Base-by-base conservation (phyloP, 495 filamentous ascomycete species). In the Neurospora sp. region DNA sequence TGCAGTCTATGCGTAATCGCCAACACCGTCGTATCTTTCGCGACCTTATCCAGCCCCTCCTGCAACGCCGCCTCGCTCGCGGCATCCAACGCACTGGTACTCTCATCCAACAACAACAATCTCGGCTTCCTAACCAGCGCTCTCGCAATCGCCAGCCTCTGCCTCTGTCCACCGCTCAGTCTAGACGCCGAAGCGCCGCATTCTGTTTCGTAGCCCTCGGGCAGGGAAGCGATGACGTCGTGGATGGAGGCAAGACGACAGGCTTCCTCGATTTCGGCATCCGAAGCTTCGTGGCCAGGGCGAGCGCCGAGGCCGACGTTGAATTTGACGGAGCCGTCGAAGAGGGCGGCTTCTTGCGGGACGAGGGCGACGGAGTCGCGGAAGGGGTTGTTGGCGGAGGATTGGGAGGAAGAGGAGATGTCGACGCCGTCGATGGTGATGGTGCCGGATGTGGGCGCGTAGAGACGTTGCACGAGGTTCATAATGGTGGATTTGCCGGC, bases 101-200 rank as follows among this genome's bases (percentile, higher is more conserved):
- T 91, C 78, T 97, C 94, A 75, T 97, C 94, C 68, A 98, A 80
- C 41, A 98, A 88, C 66, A 98, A 77, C 46, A 98, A 87, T 18
- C 90, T 89, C 0, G 94, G 92, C 76, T 97, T 90, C 48, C 93
- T 88, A 8, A 98, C 83, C 68, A 91, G 85, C 5, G 92, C 91
- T 70, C 93, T 83, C n/a, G 93, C 92, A 75, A 96, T 92, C 7
- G 92, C 88, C 10, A 94, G 82, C 37, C 92, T 81, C 77, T 94
- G 93, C 75, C 87, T 88, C 78, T 90, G 87, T 0, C 88, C 88
- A 3, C 87, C 88, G 0, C 83, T 86, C 18, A 90, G 77, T 39
- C 84, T 83, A 40, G 80, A 77, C 0, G 84, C 88, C 6, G 79
- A 80, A 2, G 86, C 80, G 9, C 87, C 87, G 71, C 86, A 87